Base-by-base conservation (phyloP, 2,329 filamentous ascomycete genomes). In the Periconia sp. region DNA sequence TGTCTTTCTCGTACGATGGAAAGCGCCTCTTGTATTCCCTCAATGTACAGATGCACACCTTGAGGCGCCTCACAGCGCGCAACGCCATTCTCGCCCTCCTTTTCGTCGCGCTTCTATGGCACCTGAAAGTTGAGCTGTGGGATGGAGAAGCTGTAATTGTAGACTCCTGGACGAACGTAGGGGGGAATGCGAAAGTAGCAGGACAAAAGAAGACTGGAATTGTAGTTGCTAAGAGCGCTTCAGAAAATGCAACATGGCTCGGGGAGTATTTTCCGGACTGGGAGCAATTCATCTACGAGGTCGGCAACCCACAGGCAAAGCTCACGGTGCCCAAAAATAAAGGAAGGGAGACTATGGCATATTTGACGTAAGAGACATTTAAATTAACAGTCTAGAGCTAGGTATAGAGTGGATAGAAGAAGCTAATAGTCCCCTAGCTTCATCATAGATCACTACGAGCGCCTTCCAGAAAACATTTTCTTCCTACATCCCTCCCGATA, bases 341-440 rank as follows among this genome's bases (percentile, higher is more conserved):
- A 53, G 75, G 75, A 0, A 64, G 74, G 26, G 76, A 78, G 51
- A 72, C 69, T 15, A 78, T 78, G 74, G 75, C 73, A 1, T 78
- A 76, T 50, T 49, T 78, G 37, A 77, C 73, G 71, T 76, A 59
- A 44, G 69, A 61, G 18, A 25, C 21, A 22, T 16, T 33, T 17
- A 8, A 12, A 9, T 8, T 31, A 15, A 21, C n/a, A 36, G 24
- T 25, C 24, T 31, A 17, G 28, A 21, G 11, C n/a, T n/a, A n/a
- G n/a, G n/a, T n/a, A n/a, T n/a, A n/a, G n/a, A n/a, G n/a, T n/a
- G n/a, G n/a, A n/a, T n/a, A n/a, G n/a, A n/a, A n/a, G n/a, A n/a
- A n/a, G n/a, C n/a, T n/a, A n/a, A n/a, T n/a, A n/a, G n/a, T n/a
- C n/a, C n/a, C n/a, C n/a, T 23, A 74, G 71, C 15, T 73, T 68